These are phyloP conservation scores for Alternaria incomplexa DNA, from an alignment of 2,329 filamentous ascomycete species.

Conservation along the genomic window DNA sequence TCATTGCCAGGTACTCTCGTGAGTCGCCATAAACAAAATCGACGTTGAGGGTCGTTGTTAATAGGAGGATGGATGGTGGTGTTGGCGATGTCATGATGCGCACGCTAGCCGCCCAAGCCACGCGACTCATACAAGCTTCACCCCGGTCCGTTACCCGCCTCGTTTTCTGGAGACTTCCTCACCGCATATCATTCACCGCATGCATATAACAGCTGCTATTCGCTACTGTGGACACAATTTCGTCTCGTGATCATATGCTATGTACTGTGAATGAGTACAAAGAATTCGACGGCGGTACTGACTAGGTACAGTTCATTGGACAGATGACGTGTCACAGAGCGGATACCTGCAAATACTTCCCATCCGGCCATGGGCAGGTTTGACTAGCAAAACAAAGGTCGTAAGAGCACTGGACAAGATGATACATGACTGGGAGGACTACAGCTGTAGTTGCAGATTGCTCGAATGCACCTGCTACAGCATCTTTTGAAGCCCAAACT, in stretches of 20 bases:
- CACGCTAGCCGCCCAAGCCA: conserved; percentile 13
- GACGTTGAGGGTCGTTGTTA: conserved; percentile 7
- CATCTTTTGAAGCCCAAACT: neutral
- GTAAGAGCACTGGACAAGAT: neutral
- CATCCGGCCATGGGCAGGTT: neutral
- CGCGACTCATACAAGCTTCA: neutral
- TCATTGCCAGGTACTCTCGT: conserved; percentile 24
- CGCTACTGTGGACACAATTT: neutral
- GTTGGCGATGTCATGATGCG: conserved; percentile 13
- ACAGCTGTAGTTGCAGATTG: neutral
- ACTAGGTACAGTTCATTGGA: neutral
- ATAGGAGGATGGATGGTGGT: conserved; percentile 3
- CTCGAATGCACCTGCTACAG: neutral
- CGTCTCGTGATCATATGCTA: neutral
- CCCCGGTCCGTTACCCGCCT: neutral
- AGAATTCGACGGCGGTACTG: neutral
- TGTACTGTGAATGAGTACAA: neutral
- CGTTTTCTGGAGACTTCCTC: neutral
- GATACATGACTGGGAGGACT: neutral
- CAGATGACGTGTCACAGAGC: neutral
- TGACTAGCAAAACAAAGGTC: neutral
- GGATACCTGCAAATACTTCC: neutral
- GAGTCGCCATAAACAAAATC: conserved; percentile 17
- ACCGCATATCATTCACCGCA: neutral
- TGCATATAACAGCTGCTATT: neutral